A percentile compares a stretch with the other conserved stretches of the same genome.
Evolutionary conservation across 176 grass and related monocot genomes (phyloP).

Genomic region (Miscanthus lutarioriparius): DNA sequence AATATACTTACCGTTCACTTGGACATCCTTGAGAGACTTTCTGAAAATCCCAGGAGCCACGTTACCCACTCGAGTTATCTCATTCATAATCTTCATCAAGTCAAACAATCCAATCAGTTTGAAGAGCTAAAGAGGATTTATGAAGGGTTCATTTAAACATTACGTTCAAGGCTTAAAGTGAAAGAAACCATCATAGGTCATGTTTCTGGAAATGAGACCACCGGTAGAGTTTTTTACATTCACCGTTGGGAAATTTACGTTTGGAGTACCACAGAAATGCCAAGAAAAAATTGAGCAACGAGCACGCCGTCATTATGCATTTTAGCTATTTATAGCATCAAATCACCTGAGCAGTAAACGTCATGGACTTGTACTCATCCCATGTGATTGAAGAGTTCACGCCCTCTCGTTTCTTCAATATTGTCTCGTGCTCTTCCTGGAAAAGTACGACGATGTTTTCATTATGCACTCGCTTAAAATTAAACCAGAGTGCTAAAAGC

Average conservation of each 20-base stretch:
- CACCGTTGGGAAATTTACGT: background rate
- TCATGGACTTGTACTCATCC: constrained; percentile 22
- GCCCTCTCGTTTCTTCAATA: background rate
- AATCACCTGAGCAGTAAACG: constrained; percentile 2
- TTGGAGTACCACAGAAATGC: background rate
- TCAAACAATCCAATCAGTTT: background rate
- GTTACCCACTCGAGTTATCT: background rate
- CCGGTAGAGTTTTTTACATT: background rate
- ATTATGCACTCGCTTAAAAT: background rate
- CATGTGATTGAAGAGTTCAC: constrained; percentile 1
- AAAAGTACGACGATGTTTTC: background rate
- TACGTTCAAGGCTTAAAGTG: background rate
- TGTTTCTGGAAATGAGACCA: background rate
- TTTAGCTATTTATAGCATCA: background rate
- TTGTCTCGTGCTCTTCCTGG: constrained; percentile 7
- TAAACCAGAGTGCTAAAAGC: no score
- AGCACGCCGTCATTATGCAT: background rate
- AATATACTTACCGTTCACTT: constrained; percentile 1
- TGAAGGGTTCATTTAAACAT: background rate
- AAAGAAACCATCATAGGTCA: background rate
- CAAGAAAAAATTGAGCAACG: background rate
- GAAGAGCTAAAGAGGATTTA: background rate
- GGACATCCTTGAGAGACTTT: constrained; percentile 15
- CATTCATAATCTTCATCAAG: background rate
- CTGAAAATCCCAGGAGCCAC: constrained; percentile 12